phyloP scores from a whole-genome alignment of 257 asterid genomes.

The Sherardia arvensis region DNA sequence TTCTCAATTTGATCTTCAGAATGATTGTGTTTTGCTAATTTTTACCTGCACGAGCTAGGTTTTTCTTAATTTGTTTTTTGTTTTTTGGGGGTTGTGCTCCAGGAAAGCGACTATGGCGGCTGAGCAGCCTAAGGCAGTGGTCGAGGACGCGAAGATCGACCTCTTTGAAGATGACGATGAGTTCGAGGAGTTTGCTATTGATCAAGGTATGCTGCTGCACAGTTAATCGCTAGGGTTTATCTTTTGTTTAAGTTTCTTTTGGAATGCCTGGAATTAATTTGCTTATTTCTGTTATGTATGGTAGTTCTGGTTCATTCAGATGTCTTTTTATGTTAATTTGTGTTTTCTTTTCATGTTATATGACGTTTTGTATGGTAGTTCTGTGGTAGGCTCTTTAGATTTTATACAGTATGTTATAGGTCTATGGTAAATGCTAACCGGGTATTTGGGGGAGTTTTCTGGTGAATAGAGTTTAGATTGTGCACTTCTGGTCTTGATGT shows the following conservation, averaged over 20 bases:
- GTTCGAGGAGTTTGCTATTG: constrained; percentile 76
- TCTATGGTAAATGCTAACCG: background rate
- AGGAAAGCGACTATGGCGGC: constrained; percentile 38
- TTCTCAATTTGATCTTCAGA: background rate
- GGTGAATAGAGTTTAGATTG: background rate
- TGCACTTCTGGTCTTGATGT: background rate
- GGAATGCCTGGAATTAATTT: background rate
- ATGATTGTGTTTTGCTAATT: background rate
- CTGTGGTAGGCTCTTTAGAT: background rate
- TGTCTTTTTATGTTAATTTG: background rate
- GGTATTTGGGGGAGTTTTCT: background rate
- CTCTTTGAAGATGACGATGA: constrained; percentile 85
- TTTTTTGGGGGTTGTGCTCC: background rate
- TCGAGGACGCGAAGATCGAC: constrained; percentile 65
- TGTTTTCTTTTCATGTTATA: too few species aligned
- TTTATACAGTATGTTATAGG: background rate
- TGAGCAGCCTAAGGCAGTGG: constrained; percentile 57
- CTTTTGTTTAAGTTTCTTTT: background rate
- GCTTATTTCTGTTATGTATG: background rate
- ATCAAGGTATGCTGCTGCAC: constrained; percentile 31
- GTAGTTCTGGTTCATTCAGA: background rate
- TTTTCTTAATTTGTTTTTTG: background rate
- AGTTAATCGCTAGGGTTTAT: background rate
- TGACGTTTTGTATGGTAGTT: background rate
- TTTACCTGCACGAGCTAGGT: background rate